Percentiles rank a stretch among this genome's conserved stretches.
Conservation (phyloP, 495 filamentous ascomycete genomes). For the Hypoxylon lenormandii region DNA sequence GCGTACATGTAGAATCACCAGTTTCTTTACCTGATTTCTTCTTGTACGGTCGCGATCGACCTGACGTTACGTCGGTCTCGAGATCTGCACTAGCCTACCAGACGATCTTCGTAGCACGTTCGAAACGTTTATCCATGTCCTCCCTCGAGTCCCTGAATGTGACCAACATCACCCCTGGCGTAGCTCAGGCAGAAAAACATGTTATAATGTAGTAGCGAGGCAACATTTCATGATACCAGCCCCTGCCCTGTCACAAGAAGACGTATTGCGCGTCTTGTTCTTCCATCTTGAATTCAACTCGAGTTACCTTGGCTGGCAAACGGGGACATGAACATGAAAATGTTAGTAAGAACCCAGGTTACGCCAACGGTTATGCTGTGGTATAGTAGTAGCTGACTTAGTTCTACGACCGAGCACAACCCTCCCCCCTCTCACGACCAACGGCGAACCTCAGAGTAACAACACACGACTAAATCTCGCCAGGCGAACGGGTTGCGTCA, state of each 20-base stretch:
- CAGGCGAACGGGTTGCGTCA: too few relatives aligned
- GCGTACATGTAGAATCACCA: slow-evolving; percentile 14
- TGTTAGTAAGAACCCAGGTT: too few relatives aligned
- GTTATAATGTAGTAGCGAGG: background rate
- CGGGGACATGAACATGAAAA: too few relatives aligned
- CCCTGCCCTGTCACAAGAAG: slow-evolving; percentile 7
- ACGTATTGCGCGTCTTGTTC: too few relatives aligned
- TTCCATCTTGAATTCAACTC: too few relatives aligned
- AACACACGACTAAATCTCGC: too few relatives aligned
- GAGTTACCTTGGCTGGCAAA: too few relatives aligned
- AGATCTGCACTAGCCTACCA: slow-evolving; percentile 42
- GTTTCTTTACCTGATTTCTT: slow-evolving; percentile 26
- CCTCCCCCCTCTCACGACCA: too few relatives aligned
- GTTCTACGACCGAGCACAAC: too few relatives aligned
- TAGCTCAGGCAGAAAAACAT: slow-evolving; percentile 10
- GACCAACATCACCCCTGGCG: background rate
- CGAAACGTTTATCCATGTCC: slow-evolving; percentile 15
- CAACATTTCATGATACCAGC: slow-evolving; percentile 1
- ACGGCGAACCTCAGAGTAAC: too few relatives aligned
- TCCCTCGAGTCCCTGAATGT: slow-evolving; percentile 9
- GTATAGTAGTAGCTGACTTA: too few relatives aligned
- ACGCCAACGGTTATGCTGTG: too few relatives aligned
- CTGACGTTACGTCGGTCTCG: slow-evolving; percentile 29
- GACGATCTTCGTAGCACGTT: slow-evolving; percentile 41
- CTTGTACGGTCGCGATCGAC: slow-evolving; percentile 20